Conservation (phyloP, 2,329 filamentous ascomycete genomes). For the Aspergillus fumigatus region DNA sequence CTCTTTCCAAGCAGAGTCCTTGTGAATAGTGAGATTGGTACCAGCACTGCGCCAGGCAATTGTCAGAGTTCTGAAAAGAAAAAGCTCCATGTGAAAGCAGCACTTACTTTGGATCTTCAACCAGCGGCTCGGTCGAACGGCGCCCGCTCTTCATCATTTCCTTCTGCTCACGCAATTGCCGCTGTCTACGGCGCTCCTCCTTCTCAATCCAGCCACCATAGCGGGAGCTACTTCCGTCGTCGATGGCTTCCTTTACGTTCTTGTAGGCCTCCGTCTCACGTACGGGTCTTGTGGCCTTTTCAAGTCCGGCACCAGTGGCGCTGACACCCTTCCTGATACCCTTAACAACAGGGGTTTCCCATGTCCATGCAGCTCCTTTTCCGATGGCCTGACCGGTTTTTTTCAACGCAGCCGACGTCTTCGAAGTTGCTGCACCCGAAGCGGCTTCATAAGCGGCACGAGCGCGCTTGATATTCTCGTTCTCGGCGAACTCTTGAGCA, state of each 20-base stretch:
- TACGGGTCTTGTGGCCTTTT: conserved; percentile 92
- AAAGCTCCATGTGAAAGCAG: conserved; percentile 8
- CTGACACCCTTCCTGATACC: conserved; percentile 82
- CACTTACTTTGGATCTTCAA: conserved; percentile 84
- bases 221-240: conserved; percentile 91
- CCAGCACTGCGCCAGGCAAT: conserved; percentile 62
- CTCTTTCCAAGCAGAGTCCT: conserved; percentile 96
- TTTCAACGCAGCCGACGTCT: conserved; percentile 75
- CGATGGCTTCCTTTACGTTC: conserved; percentile 89
- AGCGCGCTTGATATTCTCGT: conserved; percentile 81
- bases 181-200: conserved; percentile 78
- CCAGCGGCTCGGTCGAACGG: conserved; percentile 55
- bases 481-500: conserved; percentile 88
- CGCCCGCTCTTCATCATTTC: conserved; percentile 51
- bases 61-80: conserved; percentile 26
- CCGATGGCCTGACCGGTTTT: conserved; percentile 81
- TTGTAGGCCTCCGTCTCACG: conserved; percentile 93
- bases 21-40: conserved; percentile 91
- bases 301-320: conserved; percentile 78
- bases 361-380: conserved; percentile 91
- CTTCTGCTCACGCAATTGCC: conserved; percentile 67
- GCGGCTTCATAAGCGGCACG: conserved; percentile 83
- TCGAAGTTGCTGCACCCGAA: conserved; percentile 74
- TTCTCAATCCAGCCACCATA: conserved; percentile 98
- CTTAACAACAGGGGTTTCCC: conserved; percentile 92